These are phyloP conservation scores for Groenewaldozyma tartarivorans DNA, from an alignment of 805 yeast species.

Conservation along the genomic window DNA sequence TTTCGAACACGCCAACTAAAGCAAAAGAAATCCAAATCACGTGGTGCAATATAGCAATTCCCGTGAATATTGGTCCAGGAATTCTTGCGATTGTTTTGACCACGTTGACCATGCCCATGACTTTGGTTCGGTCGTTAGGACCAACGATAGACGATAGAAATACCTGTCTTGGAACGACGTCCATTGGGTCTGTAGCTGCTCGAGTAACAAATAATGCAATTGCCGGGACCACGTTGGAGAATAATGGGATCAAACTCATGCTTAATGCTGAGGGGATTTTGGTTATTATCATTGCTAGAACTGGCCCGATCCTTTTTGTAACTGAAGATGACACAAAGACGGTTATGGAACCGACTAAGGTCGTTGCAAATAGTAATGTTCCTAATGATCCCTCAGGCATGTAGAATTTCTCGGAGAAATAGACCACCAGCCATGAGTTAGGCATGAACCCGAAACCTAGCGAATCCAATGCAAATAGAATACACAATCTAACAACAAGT, in stretches of 20 bases:
- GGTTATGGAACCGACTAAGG: constrained; percentile 53
- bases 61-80: constrained; percentile 73
- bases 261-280: constrained; percentile 73
- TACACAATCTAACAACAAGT: constrained; percentile 13
- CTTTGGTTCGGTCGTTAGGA: constrained; percentile 56
- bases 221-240: constrained; percentile 35
- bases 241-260: constrained; percentile 43
- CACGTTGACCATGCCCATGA: constrained; percentile 78
- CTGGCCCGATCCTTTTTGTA: constrained; percentile 65
- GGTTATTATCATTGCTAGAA: constrained; percentile 59
- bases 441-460: constrained; percentile 86
- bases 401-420: constrained; percentile 50
- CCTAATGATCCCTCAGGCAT: constrained; percentile 54
- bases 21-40: constrained; percentile 24
- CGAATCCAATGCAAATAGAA: constrained; percentile 69
- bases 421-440: constrained; percentile 79
- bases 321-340: constrained; percentile 69
- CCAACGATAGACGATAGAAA: constrained; percentile 59
- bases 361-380: constrained; percentile 50
- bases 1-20: constrained; percentile 27
- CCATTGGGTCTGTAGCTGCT: constrained; percentile 68
- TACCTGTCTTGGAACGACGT: constrained; percentile 85
- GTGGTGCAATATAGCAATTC: constrained; percentile 45
- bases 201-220: constrained; percentile 44
- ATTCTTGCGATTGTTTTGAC: constrained; percentile 80